A percentile compares a stretch with the other conserved stretches of the same genome.
Evolutionary conservation across 371 early-diverging fungal genomes (phyloP).

Genomic region (Lichtheimia ornata): DNA sequence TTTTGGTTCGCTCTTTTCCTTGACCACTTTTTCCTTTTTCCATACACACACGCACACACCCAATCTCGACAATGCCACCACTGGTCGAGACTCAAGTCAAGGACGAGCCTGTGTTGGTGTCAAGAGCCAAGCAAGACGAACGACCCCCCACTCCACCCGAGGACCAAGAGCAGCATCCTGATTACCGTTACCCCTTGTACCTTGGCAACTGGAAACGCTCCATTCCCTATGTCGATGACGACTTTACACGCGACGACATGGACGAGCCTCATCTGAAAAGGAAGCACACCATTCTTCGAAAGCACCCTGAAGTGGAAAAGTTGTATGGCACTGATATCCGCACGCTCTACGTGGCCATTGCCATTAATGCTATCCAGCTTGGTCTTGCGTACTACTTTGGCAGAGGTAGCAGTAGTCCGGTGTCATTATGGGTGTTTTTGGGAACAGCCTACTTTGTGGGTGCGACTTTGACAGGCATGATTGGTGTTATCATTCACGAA

Average conservation of each 20-base stretch:
- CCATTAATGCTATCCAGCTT: slow-evolving; percentile 73
- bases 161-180: slow-evolving; percentile 48
- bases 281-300: slow-evolving; percentile 80
- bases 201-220: slow-evolving; percentile 86
- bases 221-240: slow-evolving; percentile 72
- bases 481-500: slow-evolving; percentile 91
- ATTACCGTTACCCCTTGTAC: slow-evolving; percentile 78
- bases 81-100: slow-evolving; percentile 23
- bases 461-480: slow-evolving; percentile 77
- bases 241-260: slow-evolving; percentile 81
- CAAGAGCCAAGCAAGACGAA: slow-evolving; percentile 8
- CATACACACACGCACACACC: too few species aligned
- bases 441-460: slow-evolving; percentile 79
- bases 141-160: background rate
- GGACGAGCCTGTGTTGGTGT: slow-evolving; percentile 10
- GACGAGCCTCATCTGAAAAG: slow-evolving; percentile 97
- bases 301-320: slow-evolving; percentile 87
- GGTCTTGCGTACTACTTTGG: slow-evolving; percentile 82
- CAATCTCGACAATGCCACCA: slow-evolving; percentile 25
- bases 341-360: slow-evolving; percentile 74
- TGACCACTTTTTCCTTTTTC: slow-evolving; percentile 7
- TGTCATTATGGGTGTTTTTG: slow-evolving; percentile 61
- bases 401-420: slow-evolving; percentile 48
- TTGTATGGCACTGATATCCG: slow-evolving; percentile 84
- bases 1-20: slow-evolving; percentile 2